These are phyloP conservation scores for Thraustotheca clavata DNA, from an alignment of 352 stramenopile genomes.

Conservation along the genomic window DNA sequence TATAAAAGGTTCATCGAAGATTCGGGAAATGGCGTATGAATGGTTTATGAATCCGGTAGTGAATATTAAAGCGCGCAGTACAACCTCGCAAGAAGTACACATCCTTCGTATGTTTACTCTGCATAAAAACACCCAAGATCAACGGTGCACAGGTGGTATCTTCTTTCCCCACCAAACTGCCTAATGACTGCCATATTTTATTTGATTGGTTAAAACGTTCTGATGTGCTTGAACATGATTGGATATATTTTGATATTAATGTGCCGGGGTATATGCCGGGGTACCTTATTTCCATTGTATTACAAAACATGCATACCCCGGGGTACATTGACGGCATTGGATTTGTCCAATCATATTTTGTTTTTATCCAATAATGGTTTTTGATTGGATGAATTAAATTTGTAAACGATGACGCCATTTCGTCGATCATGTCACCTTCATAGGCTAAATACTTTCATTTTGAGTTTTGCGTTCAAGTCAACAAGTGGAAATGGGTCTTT, in stretches of 20 bases:
- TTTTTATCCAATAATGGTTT: background rate
- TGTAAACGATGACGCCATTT: background rate
- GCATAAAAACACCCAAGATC: too few species aligned
- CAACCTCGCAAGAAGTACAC: too few species aligned
- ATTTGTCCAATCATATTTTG: background rate
- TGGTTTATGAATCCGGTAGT: background rate
- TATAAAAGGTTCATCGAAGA: background rate
- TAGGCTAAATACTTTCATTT: conserved; percentile 18
- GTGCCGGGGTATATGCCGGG: too few species aligned
- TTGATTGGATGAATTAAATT: background rate
- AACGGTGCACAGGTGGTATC: too few species aligned
- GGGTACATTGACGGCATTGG: background rate
- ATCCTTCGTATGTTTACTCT: too few species aligned
- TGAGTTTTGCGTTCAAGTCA: conserved; percentile 4
- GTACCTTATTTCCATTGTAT: too few species aligned
- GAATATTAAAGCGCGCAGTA: background rate
- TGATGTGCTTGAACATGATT: too few species aligned
- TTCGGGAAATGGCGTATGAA: background rate
- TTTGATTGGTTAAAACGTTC: too few species aligned
- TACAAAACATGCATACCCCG: background rate
- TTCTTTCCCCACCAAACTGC: too few species aligned
- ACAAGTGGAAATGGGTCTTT: conserved; percentile 57
- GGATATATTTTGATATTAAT: too few species aligned
- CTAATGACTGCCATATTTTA: too few species aligned
- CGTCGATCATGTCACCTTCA: background rate